phyloP scores from a whole-genome alignment of 1,284 basidiomycete species.

The Heterobasidion occidentale region DNA sequence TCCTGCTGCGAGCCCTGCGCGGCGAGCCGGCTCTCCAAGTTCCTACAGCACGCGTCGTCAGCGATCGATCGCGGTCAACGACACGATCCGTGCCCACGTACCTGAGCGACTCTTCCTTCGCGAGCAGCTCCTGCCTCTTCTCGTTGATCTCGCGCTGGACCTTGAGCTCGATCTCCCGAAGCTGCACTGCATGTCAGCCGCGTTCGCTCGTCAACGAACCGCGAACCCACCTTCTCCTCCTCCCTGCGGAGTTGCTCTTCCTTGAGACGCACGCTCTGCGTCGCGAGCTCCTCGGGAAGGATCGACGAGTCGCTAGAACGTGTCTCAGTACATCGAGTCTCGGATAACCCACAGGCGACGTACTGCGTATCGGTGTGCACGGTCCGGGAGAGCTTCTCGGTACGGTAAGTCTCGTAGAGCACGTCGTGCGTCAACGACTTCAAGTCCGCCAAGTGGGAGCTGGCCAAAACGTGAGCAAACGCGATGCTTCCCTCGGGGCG shows the following conservation, averaged over 20 bases:
- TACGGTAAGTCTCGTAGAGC: conserved; percentile 94
- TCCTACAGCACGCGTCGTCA: conserved; percentile 35
- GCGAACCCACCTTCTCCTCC: conserved; percentile 75
- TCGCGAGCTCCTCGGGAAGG: conserved; percentile 92
- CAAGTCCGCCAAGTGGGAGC: conserved; percentile 91
- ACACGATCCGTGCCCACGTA: conserved; percentile 22
- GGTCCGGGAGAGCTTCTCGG: conserved; percentile 93
- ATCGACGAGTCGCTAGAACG: conserved; percentile 73
- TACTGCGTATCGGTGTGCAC: conserved; percentile 82
- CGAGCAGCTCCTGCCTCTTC: conserved; percentile 93
- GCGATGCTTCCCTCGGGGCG: background rate
- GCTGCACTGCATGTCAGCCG: conserved; percentile 29
- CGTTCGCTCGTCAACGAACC: background rate
- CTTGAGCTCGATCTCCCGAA: conserved; percentile 97
- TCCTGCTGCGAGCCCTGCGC: conserved; percentile 55
- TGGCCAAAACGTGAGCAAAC: conserved; percentile 21
- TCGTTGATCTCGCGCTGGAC: conserved; percentile 99
- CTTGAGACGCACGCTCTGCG: conserved; percentile 94
- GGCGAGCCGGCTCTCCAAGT: conserved; percentile 84
- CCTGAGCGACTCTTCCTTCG: conserved; percentile 89
- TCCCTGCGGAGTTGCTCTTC: conserved; percentile 98
- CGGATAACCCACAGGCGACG: conserved; percentile 19
- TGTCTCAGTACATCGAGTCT: background rate
- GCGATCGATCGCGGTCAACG: background rate
- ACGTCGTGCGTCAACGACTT: conserved; percentile 96